Conservation (phyloP, 2,329 filamentous ascomycete genomes). For the Aspergillus aculeatinus region DNA sequence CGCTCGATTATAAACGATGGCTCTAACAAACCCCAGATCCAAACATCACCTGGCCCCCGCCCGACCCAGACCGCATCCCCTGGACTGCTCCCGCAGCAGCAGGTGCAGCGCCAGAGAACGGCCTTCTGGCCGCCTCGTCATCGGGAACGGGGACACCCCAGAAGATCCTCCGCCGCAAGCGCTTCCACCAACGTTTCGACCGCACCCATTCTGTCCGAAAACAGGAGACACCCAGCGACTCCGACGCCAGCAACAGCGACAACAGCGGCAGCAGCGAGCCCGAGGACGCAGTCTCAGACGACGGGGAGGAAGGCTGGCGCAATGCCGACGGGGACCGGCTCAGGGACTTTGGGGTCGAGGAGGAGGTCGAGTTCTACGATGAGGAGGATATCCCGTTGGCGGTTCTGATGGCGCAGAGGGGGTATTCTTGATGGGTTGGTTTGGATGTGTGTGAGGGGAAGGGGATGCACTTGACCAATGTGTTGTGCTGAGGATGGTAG, state of each 20-base stretch:
- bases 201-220: neutral
- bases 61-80: conserved; percentile 51
- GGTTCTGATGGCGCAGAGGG: conserved; percentile 49
- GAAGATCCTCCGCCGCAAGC: conserved; percentile 37
- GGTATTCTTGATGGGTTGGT: neutral
- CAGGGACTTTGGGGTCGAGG: conserved; percentile 64
- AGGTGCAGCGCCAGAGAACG: conserved; percentile 11
- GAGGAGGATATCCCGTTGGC: conserved; percentile 61
- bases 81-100: conserved; percentile 23
- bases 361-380: conserved; percentile 64
- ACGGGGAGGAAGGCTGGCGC: conserved; percentile 61
- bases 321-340: conserved; percentile 63
- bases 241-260: conserved; percentile 16
- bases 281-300: conserved; percentile 24
- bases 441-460: no score
- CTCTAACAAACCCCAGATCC: conserved; percentile 28
- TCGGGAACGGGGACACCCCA: conserved; percentile 4
- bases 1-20: no score
- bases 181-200: conserved; percentile 42
- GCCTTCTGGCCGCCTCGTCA: no score
- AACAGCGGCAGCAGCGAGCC: conserved; percentile 10
- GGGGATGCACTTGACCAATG: no score
- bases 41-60: conserved; percentile 47
- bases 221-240: conserved; percentile 15
- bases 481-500: no score